Percentiles rank a stretch among this genome's conserved stretches.
Evolutionary conservation across 805 yeast genomes (phyloP).

Genomic region (Zygosaccharomyces siamensis): DNA sequence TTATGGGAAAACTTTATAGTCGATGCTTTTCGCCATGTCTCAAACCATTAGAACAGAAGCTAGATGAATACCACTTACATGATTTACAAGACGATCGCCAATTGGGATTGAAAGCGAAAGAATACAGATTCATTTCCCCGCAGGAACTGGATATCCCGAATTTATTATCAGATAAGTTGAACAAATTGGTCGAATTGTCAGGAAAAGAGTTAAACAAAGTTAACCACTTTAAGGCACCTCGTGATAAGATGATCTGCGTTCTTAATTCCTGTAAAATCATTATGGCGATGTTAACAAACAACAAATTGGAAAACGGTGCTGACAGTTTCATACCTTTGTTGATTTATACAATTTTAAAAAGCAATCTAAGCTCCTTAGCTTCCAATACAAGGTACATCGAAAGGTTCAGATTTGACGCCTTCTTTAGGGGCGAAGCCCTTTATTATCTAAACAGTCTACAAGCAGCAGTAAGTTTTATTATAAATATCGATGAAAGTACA

Average conservation of each 20-base stretch:
- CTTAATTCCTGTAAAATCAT: slow-evolving; percentile 90
- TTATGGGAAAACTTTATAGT: slow-evolving; percentile 80
- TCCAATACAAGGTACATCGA: slow-evolving; percentile 84
- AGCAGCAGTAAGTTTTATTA: slow-evolving; percentile 80
- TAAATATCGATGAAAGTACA: slow-evolving; percentile 50
- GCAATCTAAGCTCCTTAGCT: slow-evolving; percentile 58
- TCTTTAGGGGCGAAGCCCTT: slow-evolving; percentile 81
- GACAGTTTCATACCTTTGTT: slow-evolving; percentile 90
- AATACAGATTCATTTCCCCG: slow-evolving; percentile 69
- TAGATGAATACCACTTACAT: slow-evolving; percentile 51
- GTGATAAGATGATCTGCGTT: slow-evolving; percentile 89
- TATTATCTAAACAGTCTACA: slow-evolving; percentile 87
- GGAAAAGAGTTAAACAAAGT: slow-evolving; percentile 70
- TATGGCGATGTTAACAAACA: slow-evolving; percentile 74
- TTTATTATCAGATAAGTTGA: slow-evolving; percentile 43
- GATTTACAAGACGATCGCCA: slow-evolving; percentile 60
- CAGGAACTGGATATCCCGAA: slow-evolving; percentile 72
- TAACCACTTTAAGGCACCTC: slow-evolving; percentile 81
- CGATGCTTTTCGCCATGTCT: slow-evolving; percentile 72
- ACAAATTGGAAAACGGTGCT: slow-evolving; percentile 68
- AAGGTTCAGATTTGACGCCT: slow-evolving; percentile 69
- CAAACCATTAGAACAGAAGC: slow-evolving; percentile 34
- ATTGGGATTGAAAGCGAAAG: slow-evolving; percentile 48
- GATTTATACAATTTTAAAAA: slow-evolving; percentile 69
- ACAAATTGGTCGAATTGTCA: slow-evolving; percentile 60